Evolutionary conservation across 176 grass and related monocot genomes (phyloP), one percentile per base, ranked within the genome.

Genomic region (Eragrostis curvula): DNA sequence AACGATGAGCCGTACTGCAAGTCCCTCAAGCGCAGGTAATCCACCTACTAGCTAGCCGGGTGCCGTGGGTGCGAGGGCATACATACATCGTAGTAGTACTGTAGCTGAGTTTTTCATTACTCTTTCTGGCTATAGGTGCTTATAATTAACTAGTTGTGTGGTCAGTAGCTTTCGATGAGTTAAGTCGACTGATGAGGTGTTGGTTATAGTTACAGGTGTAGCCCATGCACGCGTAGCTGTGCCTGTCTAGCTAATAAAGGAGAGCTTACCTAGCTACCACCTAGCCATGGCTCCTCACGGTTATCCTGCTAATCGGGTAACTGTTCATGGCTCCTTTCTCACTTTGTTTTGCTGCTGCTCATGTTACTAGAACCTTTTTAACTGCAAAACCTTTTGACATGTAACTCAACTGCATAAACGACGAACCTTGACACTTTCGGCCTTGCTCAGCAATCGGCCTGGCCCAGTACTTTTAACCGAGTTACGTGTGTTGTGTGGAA

Each of bases 1-100:
- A 98, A 98, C 49, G 90, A 98, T 47, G 81, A 95, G 75, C 84
- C 86, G 12, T 95, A 86, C 66, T 75, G 82, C 88, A 98, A 98
- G 74, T 92, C 92, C 74, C 88, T 98, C 66, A 98, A 98, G 79
- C 86, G 90, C 86, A 95, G 92, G 95, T 95, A 92, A 89, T 50
- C 39, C 6, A 24, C 18, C 27, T 23, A 28, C 42, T 48, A 32
- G 20, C 75, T 57, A 32, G 20, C 75, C 48, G 24, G 8, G 29
- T 67, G 64, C 30, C 65, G 65, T 68, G 5, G 18, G 39, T 41
- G 27, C n/a, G 7, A 7, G 53, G 39, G 39, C 49, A 75, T 21
- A 49, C 46, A 62, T 12, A n/a, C 32, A 4, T 36, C 32, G 32
- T n/a, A n/a, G n/a, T n/a, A n/a, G n/a, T n/a, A n/a, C 32, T 36